Percentiles rank a stretch among this genome's conserved stretches.
These are phyloP conservation scores for Dactylellina drechsleri DNA, from an alignment of 2,329 filamentous ascomycete genomes.

Conservation along the genomic window DNA sequence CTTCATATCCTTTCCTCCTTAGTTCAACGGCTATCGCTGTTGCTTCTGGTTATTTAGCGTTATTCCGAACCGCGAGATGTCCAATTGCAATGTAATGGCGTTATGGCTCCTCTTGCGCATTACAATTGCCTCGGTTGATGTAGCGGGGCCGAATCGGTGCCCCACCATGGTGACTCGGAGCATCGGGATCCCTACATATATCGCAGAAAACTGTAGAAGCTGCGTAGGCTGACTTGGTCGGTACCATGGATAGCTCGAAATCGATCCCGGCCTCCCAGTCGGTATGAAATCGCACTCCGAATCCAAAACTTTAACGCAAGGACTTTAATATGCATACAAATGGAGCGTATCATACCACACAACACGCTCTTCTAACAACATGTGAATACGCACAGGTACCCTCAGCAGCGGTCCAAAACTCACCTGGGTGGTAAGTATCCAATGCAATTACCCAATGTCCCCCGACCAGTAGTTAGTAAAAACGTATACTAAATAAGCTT, in stretches of 20 bases:
- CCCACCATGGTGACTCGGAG: no score
- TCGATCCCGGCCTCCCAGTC: conserved; percentile 34
- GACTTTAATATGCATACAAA: not conserved
- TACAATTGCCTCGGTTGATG: not conserved
- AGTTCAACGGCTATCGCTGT: not conserved
- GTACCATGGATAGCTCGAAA: conserved; percentile 17
- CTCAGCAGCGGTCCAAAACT: conserved; percentile 43
- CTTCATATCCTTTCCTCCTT: not conserved
- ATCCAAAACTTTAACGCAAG: not conserved
- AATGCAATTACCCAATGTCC: not conserved
- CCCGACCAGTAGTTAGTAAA: no score
- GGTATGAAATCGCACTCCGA: conserved; percentile 9
- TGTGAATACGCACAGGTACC: conserved; percentile 8
- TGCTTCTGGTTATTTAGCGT: conserved; percentile 9
- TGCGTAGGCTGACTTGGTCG: not conserved
- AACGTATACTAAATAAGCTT: no score
- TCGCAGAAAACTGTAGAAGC: not conserved
- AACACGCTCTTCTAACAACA: not conserved
- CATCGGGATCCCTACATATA: not conserved
- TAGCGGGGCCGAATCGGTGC: no score
- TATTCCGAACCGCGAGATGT: conserved; percentile 30
- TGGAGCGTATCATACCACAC: conserved; percentile 3
- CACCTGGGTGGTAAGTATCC: conserved; percentile 43
- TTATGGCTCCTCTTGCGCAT: conserved; percentile 23
- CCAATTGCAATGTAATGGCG: conserved; percentile 17